Conservation (phyloP, 176 grass and related monocot genomes). For the Triticum timopheevii region DNA sequence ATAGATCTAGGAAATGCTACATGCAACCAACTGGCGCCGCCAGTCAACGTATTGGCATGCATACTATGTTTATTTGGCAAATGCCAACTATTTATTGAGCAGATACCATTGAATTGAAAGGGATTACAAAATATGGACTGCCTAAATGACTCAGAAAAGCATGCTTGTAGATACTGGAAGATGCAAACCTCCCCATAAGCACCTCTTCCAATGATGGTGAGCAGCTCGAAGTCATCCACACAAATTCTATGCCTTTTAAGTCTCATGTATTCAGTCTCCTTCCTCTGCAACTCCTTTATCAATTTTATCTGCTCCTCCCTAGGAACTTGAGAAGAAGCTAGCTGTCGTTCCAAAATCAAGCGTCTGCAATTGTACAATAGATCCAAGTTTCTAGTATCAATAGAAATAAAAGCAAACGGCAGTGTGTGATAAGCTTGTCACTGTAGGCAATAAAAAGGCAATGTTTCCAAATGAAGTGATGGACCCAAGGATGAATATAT, state of each 20-base stretch:
- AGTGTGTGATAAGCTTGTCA: not conserved
- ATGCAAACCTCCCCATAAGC: slow-evolving; percentile 63
- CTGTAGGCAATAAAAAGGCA: slow-evolving; percentile 2
- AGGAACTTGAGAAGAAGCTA: slow-evolving; percentile 56
- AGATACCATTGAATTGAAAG: not conserved
- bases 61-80: slow-evolving; percentile 5
- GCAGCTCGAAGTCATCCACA: slow-evolving; percentile 63
- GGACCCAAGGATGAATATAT: not conserved
- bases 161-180: slow-evolving; percentile 18
- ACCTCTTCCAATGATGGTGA: slow-evolving; percentile 70
- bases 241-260: slow-evolving; percentile 64
- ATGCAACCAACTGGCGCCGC: not conserved
- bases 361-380: slow-evolving; percentile 42
- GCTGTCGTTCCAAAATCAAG: slow-evolving; percentile 55
- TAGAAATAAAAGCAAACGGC: not conserved
- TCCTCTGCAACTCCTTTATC: slow-evolving; percentile 72
- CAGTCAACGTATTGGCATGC: not conserved
- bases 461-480: not conserved
- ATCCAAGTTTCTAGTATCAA: not conserved
- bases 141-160: not conserved
- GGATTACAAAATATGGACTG: not conserved
- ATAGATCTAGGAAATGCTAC: not conserved
- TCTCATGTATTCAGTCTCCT: slow-evolving; percentile 77
- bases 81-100: slow-evolving; percentile 21
- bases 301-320: slow-evolving; percentile 64